Conservation (phyloP, 2,329 filamentous ascomycete genomes). For the Cyphellophora europaea region DNA sequence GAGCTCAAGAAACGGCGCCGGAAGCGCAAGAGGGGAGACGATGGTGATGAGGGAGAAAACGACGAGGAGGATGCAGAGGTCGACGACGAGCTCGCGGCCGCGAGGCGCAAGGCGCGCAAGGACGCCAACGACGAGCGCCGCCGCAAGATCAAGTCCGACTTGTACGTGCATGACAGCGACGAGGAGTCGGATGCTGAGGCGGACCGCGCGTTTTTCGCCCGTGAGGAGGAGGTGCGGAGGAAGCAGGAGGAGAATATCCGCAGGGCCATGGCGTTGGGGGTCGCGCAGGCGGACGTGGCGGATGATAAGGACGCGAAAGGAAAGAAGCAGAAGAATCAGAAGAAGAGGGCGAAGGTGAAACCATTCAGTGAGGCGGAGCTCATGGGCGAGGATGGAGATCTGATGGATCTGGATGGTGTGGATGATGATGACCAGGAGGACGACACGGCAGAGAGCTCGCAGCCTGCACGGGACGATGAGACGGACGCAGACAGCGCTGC, state of each 20-base stretch:
- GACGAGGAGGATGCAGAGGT: conserved; percentile 45
- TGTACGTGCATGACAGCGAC: conserved; percentile 75
- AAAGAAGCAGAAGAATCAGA: too few relatives aligned
- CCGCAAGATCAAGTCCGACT: conserved; percentile 70
- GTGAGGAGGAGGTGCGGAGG: conserved; percentile 59
- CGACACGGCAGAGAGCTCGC: conserved; percentile 3
- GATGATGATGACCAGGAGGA: conserved; percentile 12
- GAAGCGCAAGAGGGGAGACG: conserved; percentile 39
- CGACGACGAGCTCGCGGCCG: conserved; percentile 51
- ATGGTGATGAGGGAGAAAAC: conserved; percentile 14
- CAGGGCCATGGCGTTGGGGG: conserved; percentile 35
- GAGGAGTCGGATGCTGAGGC: conserved; percentile 78
- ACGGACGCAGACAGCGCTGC: conserved; percentile 2
- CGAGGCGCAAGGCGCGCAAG: conserved; percentile 51
- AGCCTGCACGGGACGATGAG: background rate
- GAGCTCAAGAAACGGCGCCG: conserved; percentile 53
- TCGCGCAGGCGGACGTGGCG: conserved; percentile 15
- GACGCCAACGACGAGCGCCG: conserved; percentile 68
- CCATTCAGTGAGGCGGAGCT: conserved; percentile 4
- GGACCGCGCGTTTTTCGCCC: conserved; percentile 65
- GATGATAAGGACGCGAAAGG: conserved; percentile 4
- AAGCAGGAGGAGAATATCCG: conserved; percentile 42
- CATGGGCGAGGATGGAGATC: conserved; percentile 13
- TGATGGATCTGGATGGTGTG: conserved; percentile 8
- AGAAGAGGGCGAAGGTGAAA: background rate